Percentiles rank a stretch among this genome's conserved stretches.
Evolutionary conservation across 441 rosid genomes (phyloP).

Genomic region (Arabidopsis hybrid): DNA sequence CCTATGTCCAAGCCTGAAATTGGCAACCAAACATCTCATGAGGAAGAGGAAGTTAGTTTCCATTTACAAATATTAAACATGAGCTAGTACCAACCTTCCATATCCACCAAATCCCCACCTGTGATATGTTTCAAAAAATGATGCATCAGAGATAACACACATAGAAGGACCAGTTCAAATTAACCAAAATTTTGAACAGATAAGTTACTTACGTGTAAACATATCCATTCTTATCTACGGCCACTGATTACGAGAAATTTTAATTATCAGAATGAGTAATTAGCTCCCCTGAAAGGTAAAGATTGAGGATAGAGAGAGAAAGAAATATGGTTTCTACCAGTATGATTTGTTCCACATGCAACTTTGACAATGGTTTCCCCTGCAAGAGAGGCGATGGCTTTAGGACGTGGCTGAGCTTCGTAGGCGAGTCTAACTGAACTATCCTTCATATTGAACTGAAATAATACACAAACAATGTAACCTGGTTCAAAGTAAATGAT

Average conservation of each 20-base stretch:
- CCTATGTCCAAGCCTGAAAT: constrained; percentile 91
- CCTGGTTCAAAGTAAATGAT: not conserved
- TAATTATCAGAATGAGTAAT: constrained; percentile 21
- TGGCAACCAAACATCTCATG: constrained; percentile 36
- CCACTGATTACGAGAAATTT: constrained; percentile 64
- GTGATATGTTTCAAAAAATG: constrained; percentile 38
- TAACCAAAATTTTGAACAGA: constrained; percentile 5
- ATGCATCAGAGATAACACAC: constrained; percentile 30
- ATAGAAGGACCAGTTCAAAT: not conserved
- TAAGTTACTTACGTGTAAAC: constrained; percentile 88
- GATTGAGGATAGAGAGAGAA: constrained; percentile 3
- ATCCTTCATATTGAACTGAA: constrained; percentile 90
- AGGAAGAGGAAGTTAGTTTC: not conserved
- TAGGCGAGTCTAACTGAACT: constrained; percentile 88
- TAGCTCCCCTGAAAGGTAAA: constrained; percentile 19
- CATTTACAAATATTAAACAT: constrained; percentile 2
- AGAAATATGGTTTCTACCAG: constrained; percentile 58
- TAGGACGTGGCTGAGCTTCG: constrained; percentile 95
- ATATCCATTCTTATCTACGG: constrained; percentile 84
- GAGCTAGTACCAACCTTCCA: constrained; percentile 78
- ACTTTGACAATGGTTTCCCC: constrained; percentile 90
- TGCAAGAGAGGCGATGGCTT: constrained; percentile 73
- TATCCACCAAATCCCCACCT: constrained; percentile 99
- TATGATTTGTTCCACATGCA: constrained; percentile 93
- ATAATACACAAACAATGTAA: constrained; percentile 7